Evolutionary conservation across 2,329 filamentous ascomycete species (phyloP), one percentile per base, ranked within the genome.

Genomic region (Colletotrichum australisinense): DNA sequence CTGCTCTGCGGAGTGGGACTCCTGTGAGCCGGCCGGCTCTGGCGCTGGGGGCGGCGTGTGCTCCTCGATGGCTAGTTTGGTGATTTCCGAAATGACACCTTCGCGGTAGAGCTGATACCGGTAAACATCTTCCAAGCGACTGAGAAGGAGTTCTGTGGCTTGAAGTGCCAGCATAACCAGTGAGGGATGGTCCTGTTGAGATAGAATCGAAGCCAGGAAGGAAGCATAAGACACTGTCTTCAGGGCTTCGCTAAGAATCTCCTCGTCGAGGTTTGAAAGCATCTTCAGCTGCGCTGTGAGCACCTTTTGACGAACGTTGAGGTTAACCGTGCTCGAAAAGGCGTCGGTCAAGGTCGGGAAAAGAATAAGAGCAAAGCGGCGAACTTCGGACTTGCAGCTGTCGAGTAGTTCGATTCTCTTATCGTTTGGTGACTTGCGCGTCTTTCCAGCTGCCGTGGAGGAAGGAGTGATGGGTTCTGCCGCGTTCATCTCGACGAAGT

Each of bases 41-140:
- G 80, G 75, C 30, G 83, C 80, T 11, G 81, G 79, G 11, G 64
- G 67, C 16, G 64, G 78, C 62, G 9, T 81, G 77, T 74, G 63
- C 64, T 88, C 85, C 63, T 86, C 82, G 64, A 84, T 88, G 1
- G 95, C 93, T 38, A 99, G 86, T 79, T 95, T 96, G 35, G 91
- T 89, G 64, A 99, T 97, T 81, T 99, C 96, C 1, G 93, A 89
- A 77, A 98, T 95, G 56, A 99, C 97, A 46, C 97, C 97, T 84
- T 99, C 97, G 0, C 97, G 94, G 80, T 99, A 97, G 77, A 99
- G 96, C 78, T 99, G 97, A 78, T 98, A 97, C 30, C 94, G 92
- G 80, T 99, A 99, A 35, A 98, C 94, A 26, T 92, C 88, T 75
- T 95, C 94, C 6, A 99, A 86, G 22, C 97, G 92, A 78, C 92